Percentiles rank a stretch among this genome's conserved stretches.
These are phyloP conservation scores for Lichtheimia ornata DNA, from an alignment of 371 early-diverging fungal species.

Conservation along the genomic window DNA sequence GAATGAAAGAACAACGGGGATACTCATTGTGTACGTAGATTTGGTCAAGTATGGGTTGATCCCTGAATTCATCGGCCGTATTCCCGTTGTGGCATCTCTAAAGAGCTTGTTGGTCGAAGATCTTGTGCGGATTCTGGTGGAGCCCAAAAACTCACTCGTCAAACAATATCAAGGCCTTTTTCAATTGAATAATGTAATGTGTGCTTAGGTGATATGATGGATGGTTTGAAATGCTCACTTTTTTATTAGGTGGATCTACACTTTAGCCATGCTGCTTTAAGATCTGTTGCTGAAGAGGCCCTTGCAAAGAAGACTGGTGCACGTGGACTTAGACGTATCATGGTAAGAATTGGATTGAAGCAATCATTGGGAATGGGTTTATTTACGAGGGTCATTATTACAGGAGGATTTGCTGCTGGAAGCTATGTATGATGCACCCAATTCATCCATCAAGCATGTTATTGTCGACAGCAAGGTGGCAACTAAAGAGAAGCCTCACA, in stretches of 20 bases:
- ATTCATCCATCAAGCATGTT: conserved; percentile 67
- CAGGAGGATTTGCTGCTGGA: conserved; percentile 74
- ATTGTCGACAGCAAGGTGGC: conserved; percentile 72
- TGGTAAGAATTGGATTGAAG: conserved; percentile 43
- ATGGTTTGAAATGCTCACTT: neutral
- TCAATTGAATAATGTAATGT: conserved; percentile 57
- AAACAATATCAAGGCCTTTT: conserved; percentile 84
- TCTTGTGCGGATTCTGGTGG: conserved; percentile 76
- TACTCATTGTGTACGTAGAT: conserved; percentile 40
- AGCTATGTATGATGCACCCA: conserved; percentile 85
- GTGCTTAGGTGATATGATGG: no score
- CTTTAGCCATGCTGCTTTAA: conserved; percentile 72
- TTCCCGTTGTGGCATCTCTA: conserved; percentile 83
- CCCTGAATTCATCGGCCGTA: conserved; percentile 89
- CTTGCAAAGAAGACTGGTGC: conserved; percentile 90
- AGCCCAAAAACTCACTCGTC: conserved; percentile 84
- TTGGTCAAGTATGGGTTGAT: conserved; percentile 87
- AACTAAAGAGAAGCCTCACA: conserved; percentile 54
- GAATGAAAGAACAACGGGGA: no score
- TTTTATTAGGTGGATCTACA: conserved; percentile 50
- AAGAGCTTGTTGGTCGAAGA: conserved; percentile 68
- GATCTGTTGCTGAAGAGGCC: conserved; percentile 74
- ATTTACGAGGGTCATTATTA: neutral
- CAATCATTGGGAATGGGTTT: neutral
- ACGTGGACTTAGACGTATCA: conserved; percentile 83